Evolutionary conservation across 139 green algal genomes (phyloP).

Genomic region (Chlamydomonas sp.): DNA sequence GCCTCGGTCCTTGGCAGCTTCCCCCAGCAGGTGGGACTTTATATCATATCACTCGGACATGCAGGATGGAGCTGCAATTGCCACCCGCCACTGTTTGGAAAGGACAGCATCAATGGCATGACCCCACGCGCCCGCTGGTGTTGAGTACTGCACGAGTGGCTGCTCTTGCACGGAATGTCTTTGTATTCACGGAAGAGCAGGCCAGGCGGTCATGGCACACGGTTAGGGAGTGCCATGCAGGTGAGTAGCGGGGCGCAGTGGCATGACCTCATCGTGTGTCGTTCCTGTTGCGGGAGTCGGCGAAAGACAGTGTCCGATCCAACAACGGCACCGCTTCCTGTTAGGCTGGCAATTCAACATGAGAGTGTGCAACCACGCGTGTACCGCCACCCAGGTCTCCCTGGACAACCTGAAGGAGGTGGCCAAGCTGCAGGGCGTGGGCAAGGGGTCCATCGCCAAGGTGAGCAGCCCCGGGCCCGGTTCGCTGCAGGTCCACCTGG

Average conservation of each 20-base stretch:
- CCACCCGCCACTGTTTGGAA: not conserved
- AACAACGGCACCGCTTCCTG: not conserved
- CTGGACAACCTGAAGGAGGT: slow-evolving; percentile 43
- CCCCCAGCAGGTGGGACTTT: not conserved
- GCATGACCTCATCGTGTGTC: too few relatives aligned
- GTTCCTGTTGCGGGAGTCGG: too few relatives aligned
- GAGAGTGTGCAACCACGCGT: not conserved
- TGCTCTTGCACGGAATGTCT: not conserved
- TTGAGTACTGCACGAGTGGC: not conserved
- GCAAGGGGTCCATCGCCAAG: slow-evolving; percentile 43
- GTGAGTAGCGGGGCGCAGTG: too few relatives aligned
- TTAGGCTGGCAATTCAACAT: not conserved
- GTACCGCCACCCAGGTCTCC: not conserved
- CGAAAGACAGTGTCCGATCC: not conserved
- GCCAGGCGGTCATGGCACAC: not conserved
- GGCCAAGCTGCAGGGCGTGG: slow-evolving; percentile 37
- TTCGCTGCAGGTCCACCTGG: not conserved
- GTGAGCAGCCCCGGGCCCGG: not conserved
- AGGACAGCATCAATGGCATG: not conserved
- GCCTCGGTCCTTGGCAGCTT: not conserved
- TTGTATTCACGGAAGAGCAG: not conserved
- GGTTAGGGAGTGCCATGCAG: not conserved
- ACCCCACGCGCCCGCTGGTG: not conserved
- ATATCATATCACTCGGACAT: not conserved
- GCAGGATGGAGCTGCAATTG: not conserved